phyloP scores from a whole-genome alignment of 139 green algal species.

The Tetradesmus lagerheimii region DNA sequence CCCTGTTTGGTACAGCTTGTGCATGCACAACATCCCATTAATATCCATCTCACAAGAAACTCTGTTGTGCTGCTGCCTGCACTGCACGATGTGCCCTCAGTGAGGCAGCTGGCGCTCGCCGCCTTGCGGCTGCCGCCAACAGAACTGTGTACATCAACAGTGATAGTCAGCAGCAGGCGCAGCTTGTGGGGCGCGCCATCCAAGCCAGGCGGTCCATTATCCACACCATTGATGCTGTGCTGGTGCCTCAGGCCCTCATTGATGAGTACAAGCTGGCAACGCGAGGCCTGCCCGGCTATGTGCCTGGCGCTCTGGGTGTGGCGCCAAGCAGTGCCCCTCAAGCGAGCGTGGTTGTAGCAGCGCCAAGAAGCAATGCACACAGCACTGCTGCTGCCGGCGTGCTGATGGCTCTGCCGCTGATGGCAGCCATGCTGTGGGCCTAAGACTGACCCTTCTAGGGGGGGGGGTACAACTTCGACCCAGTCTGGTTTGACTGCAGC shows the following conservation, averaged over 20 bases:
- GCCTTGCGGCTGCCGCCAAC: background rate
- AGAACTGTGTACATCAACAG: constrained; percentile 13
- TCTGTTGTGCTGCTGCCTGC: background rate
- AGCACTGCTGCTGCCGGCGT: background rate
- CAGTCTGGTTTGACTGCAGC: no score
- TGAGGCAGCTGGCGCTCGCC: background rate
- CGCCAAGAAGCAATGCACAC: constrained; percentile 3
- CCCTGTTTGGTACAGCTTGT: background rate
- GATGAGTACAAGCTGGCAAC: background rate
- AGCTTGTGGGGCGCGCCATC: background rate
- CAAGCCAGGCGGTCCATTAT: background rate
- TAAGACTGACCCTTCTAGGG: no score
- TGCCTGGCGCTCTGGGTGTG: background rate
- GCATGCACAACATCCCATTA: background rate
- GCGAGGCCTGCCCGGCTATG: background rate
- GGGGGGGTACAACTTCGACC: no score
- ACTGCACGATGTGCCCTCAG: background rate
- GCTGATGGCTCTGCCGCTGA: background rate
- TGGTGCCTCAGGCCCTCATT: background rate
- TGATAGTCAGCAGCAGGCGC: background rate
- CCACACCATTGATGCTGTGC: constrained; percentile 18
- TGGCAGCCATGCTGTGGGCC: constrained; percentile 19
- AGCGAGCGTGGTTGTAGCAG: background rate
- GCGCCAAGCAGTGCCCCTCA: background rate
- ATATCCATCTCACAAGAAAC: background rate